Base-by-base conservation (phyloP, 1,139 yeast species). In the Kodamaea arcana region DNA sequence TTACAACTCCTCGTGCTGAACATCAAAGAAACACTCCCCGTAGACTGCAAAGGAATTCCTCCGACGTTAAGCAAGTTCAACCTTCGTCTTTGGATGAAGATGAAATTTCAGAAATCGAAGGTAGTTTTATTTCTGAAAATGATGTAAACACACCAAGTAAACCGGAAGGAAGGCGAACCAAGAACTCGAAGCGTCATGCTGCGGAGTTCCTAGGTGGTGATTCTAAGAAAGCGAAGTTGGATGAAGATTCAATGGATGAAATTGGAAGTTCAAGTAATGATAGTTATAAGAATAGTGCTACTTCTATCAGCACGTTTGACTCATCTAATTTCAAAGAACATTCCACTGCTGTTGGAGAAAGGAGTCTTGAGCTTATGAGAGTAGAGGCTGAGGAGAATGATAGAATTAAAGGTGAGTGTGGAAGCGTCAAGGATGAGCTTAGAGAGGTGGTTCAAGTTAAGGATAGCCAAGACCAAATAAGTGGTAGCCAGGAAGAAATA, bases 61-160 rank as follows among this genome's bases (percentile, higher is more conserved):
- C 12, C 6, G 17, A 15, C 4, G 27, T 30, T 3, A 28, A 32
- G 9, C 45, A 41, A 25, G 41, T 40, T 3, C n/a, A n/a, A n/a
- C 44, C 43, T 5, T 42, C 44, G 3, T 37, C 42, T 3, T 31
- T 35, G 12, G 40, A 31, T 7, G 35, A 33, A 13, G 25, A 32
- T 17, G 43, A 43, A 13, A 40, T 41, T 15, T 27, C 41, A 8
- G 45, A 44, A 13, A 12, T 35, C 8, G 46, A 38, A 30, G 27
- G 29, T 11, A 15, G 22, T 18, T 18, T 7, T 9, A 9, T 18
- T 18, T 6, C 22, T 7, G 22, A 18, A 7, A 18, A 18, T 6
- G 22, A 18, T 7, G n/a, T n/a, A n/a, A n/a, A n/a, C n/a, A n/a
- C n/a, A n/a, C 25, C 25, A 10, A 11, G n/a, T 27, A 15, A 18